phyloP scores from a whole-genome alignment of 805 yeast genomes.

The Suhomyces sp. region DNA sequence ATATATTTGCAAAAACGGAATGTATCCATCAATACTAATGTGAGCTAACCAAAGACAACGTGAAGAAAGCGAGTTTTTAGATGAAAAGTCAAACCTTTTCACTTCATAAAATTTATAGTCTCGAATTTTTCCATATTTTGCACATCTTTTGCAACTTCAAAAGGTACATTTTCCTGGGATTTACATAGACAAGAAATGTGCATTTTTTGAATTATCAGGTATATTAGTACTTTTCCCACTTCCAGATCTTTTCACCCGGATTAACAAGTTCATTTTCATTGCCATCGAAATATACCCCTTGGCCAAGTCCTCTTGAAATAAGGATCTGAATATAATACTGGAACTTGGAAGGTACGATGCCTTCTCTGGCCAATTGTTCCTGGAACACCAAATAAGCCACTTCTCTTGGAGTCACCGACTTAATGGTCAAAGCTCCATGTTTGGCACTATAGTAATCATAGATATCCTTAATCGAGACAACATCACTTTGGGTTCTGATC shows the following conservation, averaged over 20 bases:
- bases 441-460: conserved; percentile 36
- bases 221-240: conserved; percentile 38
- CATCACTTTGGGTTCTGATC: conserved; percentile 43
- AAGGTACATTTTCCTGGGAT: too few species aligned
- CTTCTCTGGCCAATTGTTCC: conserved; percentile 21
- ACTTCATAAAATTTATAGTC: too few species aligned
- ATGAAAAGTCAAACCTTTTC: too few species aligned
- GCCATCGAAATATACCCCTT: conserved; percentile 34
- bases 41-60: too few species aligned
- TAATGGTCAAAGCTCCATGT: conserved; percentile 21
- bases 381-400: conserved; percentile 32
- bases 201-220: too few species aligned
- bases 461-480: conserved; percentile 38
- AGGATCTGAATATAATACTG: conserved; percentile 32
- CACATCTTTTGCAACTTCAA: too few species aligned
- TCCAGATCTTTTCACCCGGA: conserved; percentile 45
- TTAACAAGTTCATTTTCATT: conserved; percentile 45
- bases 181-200: too few species aligned
- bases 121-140: too few species aligned
- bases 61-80: too few species aligned
- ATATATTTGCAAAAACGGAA: too few species aligned
- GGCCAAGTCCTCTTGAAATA: conserved; percentile 38
- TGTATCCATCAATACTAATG: too few species aligned
- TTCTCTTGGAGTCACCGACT: conserved; percentile 25
- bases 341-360: conserved; percentile 35